Evolutionary conservation across 306 rosid genomes (phyloP), one percentile per base, ranked within the genome.

Genomic region (Fragaria iinumae): DNA sequence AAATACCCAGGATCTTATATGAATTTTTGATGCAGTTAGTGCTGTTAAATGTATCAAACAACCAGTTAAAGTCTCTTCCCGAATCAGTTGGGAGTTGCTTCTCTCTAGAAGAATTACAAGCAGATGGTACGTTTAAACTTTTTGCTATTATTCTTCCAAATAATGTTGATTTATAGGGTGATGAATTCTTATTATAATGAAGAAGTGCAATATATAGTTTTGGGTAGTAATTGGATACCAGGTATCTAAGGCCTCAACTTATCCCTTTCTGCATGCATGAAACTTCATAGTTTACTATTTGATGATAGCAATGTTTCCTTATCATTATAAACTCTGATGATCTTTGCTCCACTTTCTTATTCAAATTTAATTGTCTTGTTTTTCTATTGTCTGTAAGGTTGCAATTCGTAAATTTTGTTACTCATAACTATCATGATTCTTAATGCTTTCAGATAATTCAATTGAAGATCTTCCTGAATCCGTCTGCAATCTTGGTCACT

Each of bases 41-140:
- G 86, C 84, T 96, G 80, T 84, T 96, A 80, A 88, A 96, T 78
- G 91, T 91, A 79, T 88, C 99, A 29, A 92, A 84, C 44, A 95
- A 95, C 91, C 86, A 91, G 85, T 80, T 95, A 69, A 84, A 83
- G 77, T 88, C 86, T 79, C 93, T 96, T 68, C 99, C 99, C 27
- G 98, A 96, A 83, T 96, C 99, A 77, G 84, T 96, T 52, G 99
- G 98, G 73, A 87, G 93, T 86, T 96, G 97, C 85, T 89, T 87
- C 87, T 96, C 97, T 79, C 84, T 96, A 73, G 99, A 96, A 96
- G 99, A 96, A 84, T 79, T 96, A 83, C 93, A 96, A 84, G 98
- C 99, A 53, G 83, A 89, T 82, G 93, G 99, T 96, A 84, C 64
- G 74, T 76, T 79, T 14, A 9, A 32, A 73, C 25, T 16, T 27